Evolutionary conservation across 75 land plant species (phyloP), one percentile per base, ranked within the genome.

Genomic region (Pinus tabuliformis): DNA sequence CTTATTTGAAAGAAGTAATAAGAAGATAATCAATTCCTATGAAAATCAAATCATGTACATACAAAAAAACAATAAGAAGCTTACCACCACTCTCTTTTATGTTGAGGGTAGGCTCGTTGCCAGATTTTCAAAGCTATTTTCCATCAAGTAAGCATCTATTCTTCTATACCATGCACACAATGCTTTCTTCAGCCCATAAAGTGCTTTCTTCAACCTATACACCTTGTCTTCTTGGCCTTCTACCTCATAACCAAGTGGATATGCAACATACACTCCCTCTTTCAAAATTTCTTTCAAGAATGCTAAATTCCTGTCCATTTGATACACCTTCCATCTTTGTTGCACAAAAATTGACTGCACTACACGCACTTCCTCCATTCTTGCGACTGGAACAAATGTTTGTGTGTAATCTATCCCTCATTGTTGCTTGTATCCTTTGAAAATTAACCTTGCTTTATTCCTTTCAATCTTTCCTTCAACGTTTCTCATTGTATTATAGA

Each of bases 401-500:
- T n/a, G n/a, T n/a, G n/a, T n/a, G n/a, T n/a, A n/a, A n/a, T n/a
- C n/a, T n/a, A n/a, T n/a, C n/a, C n/a, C n/a, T n/a, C n/a, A n/a
- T n/a, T n/a, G n/a, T n/a, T n/a, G n/a, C 30, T 30, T 30, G 30
- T 30, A 30, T 0, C 30, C 30, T 30, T 30, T 30, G 1, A 30
- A 0, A 30, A 78, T 17, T 37, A 42, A 22, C 59, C 74, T 37
- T 33, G 72, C 79, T 59, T 72, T 78, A 26, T 39, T 61, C 59
- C 72, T 78, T 2, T 76, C 56, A 2, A 76, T 20, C 4, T 36
- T 45, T 6, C 71, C 65, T 21, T 80, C 21, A 22, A 13, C n/a
- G 14, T 52, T 54, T 36, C 42, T 30, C 1, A 76, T 81, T 4
- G 57, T 39, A 58, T 81, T 76, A 36, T 76, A 81, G 30, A 71